Evolutionary conservation across 192 early-diverging fungal species (phyloP), one percentile per base, ranked within the genome.

Genomic region (Lobosporangium transversale): DNA sequence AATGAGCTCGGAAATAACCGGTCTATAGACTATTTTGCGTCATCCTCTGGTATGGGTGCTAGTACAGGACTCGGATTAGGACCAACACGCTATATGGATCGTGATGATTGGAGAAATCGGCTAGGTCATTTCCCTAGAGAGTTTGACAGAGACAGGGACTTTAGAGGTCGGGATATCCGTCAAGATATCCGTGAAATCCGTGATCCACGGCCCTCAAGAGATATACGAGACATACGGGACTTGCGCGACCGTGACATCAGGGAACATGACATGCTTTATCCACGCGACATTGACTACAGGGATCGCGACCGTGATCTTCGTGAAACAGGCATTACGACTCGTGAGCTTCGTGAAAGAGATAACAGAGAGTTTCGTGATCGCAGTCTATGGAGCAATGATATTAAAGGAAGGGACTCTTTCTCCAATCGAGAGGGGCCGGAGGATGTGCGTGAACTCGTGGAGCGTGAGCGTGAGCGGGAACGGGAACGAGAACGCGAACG

Each of bases 371-470:
- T 27, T 4, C 50, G 73, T 14, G 64, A 76, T n/a, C 73, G 73
- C 2, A 58, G 64, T 14, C 31, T 42, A 8, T 75, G 71, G 71
- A 43, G 35, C n/a, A 17, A 24, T 17, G 63, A 75, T 0, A 1
- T 23, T 26, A 75, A 56, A 21, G 57, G 62, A 15, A 45, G 71
- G 4, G 66, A 71, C 3, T 23, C 21, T 53, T 44, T 50, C 12
- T 49, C 53, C 8, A 36, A 29, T 11, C 55, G 70, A 18, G 71
- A 76, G 11, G 73, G 58, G 11, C 58, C 53, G 3, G 73, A 76
- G 43, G 73, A 76, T 40, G 23, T 67, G 2, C 73, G 73, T 49
- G 64, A 76, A 32, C 47, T 76, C 32, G 73, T 66, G 11, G 73
- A 76, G 29, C 63, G 58, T 4, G 73, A 74, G 27, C 70, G 70